These are phyloP conservation scores for Cajanus cajan DNA, from an alignment of 306 rosid species.

Conservation along the genomic window DNA sequence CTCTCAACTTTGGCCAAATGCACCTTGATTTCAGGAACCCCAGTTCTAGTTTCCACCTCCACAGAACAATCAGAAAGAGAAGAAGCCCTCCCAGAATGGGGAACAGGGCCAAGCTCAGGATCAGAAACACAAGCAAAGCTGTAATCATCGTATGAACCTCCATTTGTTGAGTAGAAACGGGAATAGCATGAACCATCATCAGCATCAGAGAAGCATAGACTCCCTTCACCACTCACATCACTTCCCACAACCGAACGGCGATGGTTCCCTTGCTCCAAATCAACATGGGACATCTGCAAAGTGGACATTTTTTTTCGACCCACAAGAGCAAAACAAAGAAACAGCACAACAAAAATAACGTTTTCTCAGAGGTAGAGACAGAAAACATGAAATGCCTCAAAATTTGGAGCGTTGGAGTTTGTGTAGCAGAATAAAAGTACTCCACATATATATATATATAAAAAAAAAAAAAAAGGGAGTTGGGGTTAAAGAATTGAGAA, in stretches of 20 bases:
- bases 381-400: constrained; percentile 36
- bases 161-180: constrained; percentile 80
- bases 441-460: neutral
- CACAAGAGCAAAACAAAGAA: constrained; percentile 28
- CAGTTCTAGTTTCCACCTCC: constrained; percentile 56
- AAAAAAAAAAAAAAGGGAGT: neutral
- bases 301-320: constrained; percentile 42
- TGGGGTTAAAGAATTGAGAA: constrained; percentile 40
- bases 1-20: constrained; percentile 78
- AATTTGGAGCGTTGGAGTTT: constrained; percentile 34
- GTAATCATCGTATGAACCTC: constrained; percentile 87
- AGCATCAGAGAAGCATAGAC: constrained; percentile 81
- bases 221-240: constrained; percentile 58
- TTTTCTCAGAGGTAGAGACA: constrained; percentile 8
- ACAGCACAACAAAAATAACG: neutral
- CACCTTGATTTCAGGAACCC: constrained; percentile 72
- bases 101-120: constrained; percentile 41
- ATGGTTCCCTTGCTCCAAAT: constrained; percentile 67
- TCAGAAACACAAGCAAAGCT: constrained; percentile 66
- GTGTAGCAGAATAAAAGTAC: constrained; percentile 16
- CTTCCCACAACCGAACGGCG: constrained; percentile 51
- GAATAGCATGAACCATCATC: constrained; percentile 87
- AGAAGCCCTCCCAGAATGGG: constrained; percentile 62
- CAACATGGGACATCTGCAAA: constrained; percentile 57
- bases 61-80: constrained; percentile 72